phyloP scores from a whole-genome alignment of 306 rosid genomes.

The Quercus glauca region DNA sequence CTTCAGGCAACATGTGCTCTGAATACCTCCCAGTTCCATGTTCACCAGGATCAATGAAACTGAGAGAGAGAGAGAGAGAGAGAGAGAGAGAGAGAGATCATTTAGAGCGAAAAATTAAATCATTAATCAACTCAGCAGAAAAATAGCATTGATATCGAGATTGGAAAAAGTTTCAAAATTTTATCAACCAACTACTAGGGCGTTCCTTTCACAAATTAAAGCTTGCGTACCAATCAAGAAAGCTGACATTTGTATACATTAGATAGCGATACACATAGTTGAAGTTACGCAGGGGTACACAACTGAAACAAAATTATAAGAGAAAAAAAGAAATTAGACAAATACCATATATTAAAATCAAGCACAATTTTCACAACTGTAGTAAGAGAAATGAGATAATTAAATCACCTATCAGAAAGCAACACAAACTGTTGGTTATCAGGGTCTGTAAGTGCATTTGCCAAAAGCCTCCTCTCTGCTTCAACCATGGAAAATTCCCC shows the following conservation, averaged over 20 bases:
- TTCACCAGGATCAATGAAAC: conserved; percentile 79
- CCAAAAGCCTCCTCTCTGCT: conserved; percentile 94
- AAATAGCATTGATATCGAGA: conserved; percentile 5
- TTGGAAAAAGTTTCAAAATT: not conserved
- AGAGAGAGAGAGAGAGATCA: conserved; percentile 1
- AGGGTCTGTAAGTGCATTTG: conserved; percentile 70
- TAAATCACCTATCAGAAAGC: conserved; percentile 81
- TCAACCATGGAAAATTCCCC: conserved; percentile 85
- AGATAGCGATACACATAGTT: conserved; percentile 78
- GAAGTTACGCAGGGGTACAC: conserved; percentile 81
- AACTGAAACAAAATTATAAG: conserved; percentile 46
- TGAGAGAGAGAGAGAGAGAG: conserved; percentile 13
- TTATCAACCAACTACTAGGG: conserved; percentile 9
- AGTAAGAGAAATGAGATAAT: not conserved
- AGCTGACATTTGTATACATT: conserved; percentile 77
- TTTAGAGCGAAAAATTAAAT: not conserved
- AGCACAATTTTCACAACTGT: not conserved
- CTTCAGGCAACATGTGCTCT: conserved; percentile 84
- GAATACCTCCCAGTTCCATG: conserved; percentile 89
- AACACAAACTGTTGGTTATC: conserved; percentile 85
- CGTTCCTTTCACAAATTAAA: conserved; percentile 6
- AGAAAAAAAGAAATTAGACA: conserved; percentile 4
- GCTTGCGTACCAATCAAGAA: conserved; percentile 70
- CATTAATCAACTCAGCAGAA: conserved; percentile 15
- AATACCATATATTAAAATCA: conserved; percentile 6